Base-by-base conservation (phyloP, 495 filamentous ascomycete species). In the Neurospora discreta region DNA sequence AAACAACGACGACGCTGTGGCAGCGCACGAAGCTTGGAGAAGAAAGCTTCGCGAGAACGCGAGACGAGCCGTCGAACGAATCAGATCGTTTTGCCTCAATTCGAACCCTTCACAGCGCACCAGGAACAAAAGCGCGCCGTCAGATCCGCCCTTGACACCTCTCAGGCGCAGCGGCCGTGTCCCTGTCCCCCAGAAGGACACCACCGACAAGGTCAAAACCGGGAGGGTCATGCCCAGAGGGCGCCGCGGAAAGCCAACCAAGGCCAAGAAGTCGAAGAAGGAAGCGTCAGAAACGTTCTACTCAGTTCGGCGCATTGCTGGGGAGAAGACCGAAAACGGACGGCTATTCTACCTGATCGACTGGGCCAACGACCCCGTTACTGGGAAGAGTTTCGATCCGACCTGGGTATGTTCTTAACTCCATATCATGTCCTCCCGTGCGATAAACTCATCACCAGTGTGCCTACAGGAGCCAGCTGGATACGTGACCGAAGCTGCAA, bases 321-420 rank as follows among this genome's bases (percentile, higher is more conserved):
- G 76, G 43, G 82, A 85, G 79, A 81, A 79, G 71, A 8, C n/a
- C 9, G 68, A 73, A 36, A 71, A 69, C 20, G 77, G 81, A 13
- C 77, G 76, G 68, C 71, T 75, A 39, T 71, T 74, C 11, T 85
- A 83, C 68, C 26, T 75, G 68, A 75, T 84, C 39, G 82, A 84
- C 69, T 84, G 82, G 83, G 80, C 75, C 8, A 76, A 78, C 43
- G 74, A 79, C 69, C 80, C 83, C 69, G 58, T 69, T 16, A 80
- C 78, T 23, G 81, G 82, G 18, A 70, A 79, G 70, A 69, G 33
- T 1, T 81, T 81, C 72, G 38, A 72, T 26, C 81, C 80, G 23
- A 80, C 77, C 68, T 85, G 83, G 83, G 83, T 84, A 82, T 23
- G 77, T 71, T 18, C 6, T 16, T 11, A 7, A 15, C 68, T 42